Conservation (phyloP, 352 stramenopile genomes). For the Phytophthora uliginosa region DNA sequence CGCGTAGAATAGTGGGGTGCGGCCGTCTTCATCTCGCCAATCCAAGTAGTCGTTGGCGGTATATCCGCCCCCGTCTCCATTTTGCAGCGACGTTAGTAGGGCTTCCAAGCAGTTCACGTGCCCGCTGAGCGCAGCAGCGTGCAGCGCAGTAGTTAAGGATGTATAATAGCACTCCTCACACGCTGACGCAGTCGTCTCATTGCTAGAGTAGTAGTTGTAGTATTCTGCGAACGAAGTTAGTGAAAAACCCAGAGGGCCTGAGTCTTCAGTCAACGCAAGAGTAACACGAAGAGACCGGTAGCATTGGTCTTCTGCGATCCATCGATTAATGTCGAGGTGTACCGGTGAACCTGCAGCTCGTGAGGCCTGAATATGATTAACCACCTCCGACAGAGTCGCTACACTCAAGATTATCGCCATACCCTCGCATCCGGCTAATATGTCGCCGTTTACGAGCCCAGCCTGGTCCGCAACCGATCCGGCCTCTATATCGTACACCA, state of each 20-base stretch:
- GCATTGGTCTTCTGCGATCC: conserved; percentile 50
- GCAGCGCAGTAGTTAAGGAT: conserved; percentile 55
- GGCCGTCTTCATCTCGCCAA: conserved; percentile 70
- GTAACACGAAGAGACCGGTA: conserved; percentile 48
- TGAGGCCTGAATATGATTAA: conserved; percentile 22
- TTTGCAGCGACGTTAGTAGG: conserved; percentile 35
- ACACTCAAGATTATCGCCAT: conserved; percentile 26
- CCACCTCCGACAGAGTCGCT: conserved; percentile 20
- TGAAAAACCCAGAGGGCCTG: conserved; percentile 48
- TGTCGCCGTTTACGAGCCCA: conserved; percentile 57
- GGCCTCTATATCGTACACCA: conserved; percentile 52
- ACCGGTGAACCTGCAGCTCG: conserved; percentile 12
- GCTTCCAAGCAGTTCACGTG: conserved; percentile 65
- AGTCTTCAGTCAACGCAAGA: conserved; percentile 14
- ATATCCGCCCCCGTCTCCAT: conserved; percentile 28
- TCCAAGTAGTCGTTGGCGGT: conserved; percentile 47
- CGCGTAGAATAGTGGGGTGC: conserved; percentile 79
- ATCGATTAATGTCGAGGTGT: conserved; percentile 56
- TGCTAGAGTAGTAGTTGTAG: conserved; percentile 42
- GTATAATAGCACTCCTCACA: conserved; percentile 76
- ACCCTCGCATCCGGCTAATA: conserved; percentile 51
- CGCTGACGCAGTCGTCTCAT: conserved; percentile 13
- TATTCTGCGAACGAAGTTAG: conserved; percentile 68
- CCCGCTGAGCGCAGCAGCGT: conserved; percentile 65
- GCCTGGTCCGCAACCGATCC: conserved; percentile 41